Evolutionary conservation across 805 yeast genomes (phyloP).

Genomic region (Zygosaccharomyces gambellarensis): DNA sequence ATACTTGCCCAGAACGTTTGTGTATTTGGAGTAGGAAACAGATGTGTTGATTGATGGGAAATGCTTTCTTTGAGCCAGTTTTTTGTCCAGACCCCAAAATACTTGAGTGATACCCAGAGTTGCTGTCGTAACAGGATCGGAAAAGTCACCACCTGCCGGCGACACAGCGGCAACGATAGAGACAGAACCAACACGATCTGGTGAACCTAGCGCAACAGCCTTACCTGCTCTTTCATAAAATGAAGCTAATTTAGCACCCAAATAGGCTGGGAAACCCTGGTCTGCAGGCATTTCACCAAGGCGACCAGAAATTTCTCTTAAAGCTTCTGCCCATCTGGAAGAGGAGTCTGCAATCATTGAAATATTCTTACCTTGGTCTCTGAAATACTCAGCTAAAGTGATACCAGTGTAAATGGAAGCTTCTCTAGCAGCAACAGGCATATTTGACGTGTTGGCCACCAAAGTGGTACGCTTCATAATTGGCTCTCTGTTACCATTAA

Average conservation of each 20-base stretch:
- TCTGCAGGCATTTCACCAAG: slow-evolving; percentile 99
- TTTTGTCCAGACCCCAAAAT: slow-evolving; percentile 99
- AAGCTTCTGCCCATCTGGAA: slow-evolving; percentile 99
- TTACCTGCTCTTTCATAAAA: slow-evolving; percentile 99
- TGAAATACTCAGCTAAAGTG: slow-evolving; percentile 96
- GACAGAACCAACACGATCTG: slow-evolving; percentile 94
- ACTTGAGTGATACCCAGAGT: slow-evolving; percentile 99
- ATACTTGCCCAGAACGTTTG: slow-evolving; percentile 76
- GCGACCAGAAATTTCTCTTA: slow-evolving; percentile 99
- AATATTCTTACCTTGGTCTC: slow-evolving; percentile 99
- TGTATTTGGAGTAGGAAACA: slow-evolving; percentile 94
- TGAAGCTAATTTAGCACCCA: slow-evolving; percentile 98
- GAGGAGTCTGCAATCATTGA: slow-evolving; percentile 99
- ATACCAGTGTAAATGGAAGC: slow-evolving; percentile 99
- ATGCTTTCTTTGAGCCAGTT: slow-evolving; percentile 98
- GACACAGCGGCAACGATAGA: slow-evolving; percentile 99
- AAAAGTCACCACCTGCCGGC: slow-evolving; percentile 99
- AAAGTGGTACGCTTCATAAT: slow-evolving; percentile 99
- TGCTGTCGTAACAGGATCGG: slow-evolving; percentile 98
- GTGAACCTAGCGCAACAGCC: slow-evolving; percentile 91
- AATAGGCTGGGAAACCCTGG: slow-evolving; percentile 99
- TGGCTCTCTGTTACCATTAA: slow-evolving; percentile 91
- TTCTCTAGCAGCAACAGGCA: slow-evolving; percentile 99
- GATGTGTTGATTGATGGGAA: slow-evolving; percentile 98
- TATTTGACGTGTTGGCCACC: slow-evolving; percentile 97